phyloP scores from a whole-genome alignment of 2,329 filamentous ascomycete genomes.

The Atkinsonella texensis region DNA sequence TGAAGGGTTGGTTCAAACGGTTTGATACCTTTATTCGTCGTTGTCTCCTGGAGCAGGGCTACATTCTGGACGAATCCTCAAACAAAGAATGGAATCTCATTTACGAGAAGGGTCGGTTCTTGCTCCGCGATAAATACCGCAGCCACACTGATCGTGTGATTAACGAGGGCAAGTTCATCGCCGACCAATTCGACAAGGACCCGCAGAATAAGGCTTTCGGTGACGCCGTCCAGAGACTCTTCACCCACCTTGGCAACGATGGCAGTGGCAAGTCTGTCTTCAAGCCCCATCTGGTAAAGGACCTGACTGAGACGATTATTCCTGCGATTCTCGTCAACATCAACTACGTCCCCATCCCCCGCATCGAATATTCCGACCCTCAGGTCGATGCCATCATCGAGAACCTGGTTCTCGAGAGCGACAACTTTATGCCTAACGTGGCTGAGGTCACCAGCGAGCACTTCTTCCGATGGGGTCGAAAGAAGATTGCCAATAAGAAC shows the following conservation, averaged over 20 bases:
- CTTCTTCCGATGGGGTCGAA: constrained; percentile 90
- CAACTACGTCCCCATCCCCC: constrained; percentile 82
- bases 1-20: constrained; percentile 79
- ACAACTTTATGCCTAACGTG: constrained; percentile 92
- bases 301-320: constrained; percentile 75
- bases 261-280: constrained; percentile 73
- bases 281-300: constrained; percentile 87
- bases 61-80: constrained; percentile 70
- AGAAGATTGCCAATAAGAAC: constrained; percentile 68
- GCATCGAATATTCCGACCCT: constrained; percentile 82
- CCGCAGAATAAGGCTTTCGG: constrained; percentile 74
- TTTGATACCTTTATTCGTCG: constrained; percentile 69
- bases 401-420: constrained; percentile 88
- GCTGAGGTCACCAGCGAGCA: constrained; percentile 84
- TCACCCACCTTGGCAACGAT: constrained; percentile 78
- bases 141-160: constrained; percentile 74
- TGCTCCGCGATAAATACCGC: constrained; percentile 82
- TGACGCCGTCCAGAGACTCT: constrained; percentile 67
- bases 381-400: constrained; percentile 82
- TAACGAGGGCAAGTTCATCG: constrained; percentile 84
- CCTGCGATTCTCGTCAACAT: constrained; percentile 73
- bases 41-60: constrained; percentile 81
- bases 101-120: constrained; percentile 73
- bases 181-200: constrained; percentile 80
- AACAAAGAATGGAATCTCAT: constrained; percentile 73